phyloP scores from a whole-genome alignment of 192 early-diverging fungal genomes.

The Coemansia aciculifera region DNA sequence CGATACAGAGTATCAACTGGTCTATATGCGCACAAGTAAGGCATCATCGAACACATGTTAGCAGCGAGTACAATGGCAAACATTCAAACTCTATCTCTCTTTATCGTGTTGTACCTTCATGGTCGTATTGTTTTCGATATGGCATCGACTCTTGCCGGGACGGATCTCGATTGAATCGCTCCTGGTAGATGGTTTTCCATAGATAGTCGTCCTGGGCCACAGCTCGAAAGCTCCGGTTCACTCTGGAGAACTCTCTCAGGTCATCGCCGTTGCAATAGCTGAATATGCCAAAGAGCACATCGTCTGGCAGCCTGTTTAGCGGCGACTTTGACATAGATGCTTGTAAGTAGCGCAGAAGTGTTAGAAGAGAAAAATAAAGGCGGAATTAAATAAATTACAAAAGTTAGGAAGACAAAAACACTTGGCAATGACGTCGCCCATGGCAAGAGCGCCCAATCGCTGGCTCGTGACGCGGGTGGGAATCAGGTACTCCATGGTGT shows the following conservation, averaged over 20 bases:
- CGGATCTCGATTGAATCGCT: conserved; percentile 16
- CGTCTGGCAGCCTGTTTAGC: conserved; percentile 19
- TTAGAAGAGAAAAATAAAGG: background rate
- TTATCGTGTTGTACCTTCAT: conserved; percentile 14
- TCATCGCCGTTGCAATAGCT: conserved; percentile 44
- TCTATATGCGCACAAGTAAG: conserved; percentile 7
- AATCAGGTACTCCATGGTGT: background rate
- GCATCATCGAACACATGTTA: background rate
- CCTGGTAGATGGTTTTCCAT: conserved; percentile 33
- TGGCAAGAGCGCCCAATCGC: background rate
- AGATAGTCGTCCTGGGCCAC: conserved; percentile 26
- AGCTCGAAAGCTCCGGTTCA: conserved; percentile 16
- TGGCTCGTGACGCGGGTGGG: background rate
- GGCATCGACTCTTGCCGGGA: background rate
- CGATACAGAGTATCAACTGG: conserved; percentile 22
- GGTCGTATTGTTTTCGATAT: conserved; percentile 29
- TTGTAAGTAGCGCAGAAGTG: background rate
- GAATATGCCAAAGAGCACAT: conserved; percentile 34
- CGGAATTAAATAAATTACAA: background rate
- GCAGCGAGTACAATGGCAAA: background rate
- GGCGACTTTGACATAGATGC: background rate
- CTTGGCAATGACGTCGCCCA: conserved; percentile 5
- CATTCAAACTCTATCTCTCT: background rate
- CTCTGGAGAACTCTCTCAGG: conserved; percentile 24
- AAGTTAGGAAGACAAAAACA: background rate